Evolutionary conservation across 768 basidiomycete species (phyloP).

Genomic region (Lepiota venenata): DNA sequence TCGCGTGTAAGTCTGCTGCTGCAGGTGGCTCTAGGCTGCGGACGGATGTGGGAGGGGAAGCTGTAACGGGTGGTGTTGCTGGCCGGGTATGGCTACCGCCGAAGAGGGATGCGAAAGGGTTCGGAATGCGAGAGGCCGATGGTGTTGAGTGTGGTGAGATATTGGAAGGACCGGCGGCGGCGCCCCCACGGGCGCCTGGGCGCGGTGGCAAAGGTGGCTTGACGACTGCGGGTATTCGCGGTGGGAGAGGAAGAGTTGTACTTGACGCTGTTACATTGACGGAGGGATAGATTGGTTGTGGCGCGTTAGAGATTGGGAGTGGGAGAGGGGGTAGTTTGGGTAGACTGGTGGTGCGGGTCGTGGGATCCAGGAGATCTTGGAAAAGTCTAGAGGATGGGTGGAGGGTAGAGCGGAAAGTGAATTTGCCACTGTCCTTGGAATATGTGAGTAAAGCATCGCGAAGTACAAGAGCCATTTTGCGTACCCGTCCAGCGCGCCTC

Average conservation of each 20-base stretch:
- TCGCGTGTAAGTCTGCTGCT: slow-evolving; percentile 23
- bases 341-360: slow-evolving; percentile 28
- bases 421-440: slow-evolving; percentile 27
- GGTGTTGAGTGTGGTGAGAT: slow-evolving; percentile 12
- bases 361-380: slow-evolving; percentile 33
- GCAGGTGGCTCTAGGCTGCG: slow-evolving; percentile 26
- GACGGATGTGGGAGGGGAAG: slow-evolving; percentile 26
- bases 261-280: slow-evolving; percentile 41
- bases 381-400: slow-evolving; percentile 39
- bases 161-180: slow-evolving; percentile 9
- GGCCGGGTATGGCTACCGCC: slow-evolving; percentile 27
- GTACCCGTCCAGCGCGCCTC: slow-evolving; percentile 66
- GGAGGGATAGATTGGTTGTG: slow-evolving; percentile 42
- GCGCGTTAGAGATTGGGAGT: slow-evolving; percentile 23
- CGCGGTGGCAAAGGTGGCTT: slow-evolving; percentile 41
- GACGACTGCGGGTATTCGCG: slow-evolving; percentile 32
- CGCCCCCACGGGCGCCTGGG: slow-evolving; percentile 25
- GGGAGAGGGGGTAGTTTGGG: slow-evolving; percentile 55
- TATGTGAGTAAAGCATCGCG: slow-evolving; percentile 7
- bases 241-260: slow-evolving; percentile 45
- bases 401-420: slow-evolving; percentile 42
- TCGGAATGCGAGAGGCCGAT: slow-evolving; percentile 55
- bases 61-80: not conserved
- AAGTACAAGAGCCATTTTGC: slow-evolving; percentile 17
- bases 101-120: slow-evolving; percentile 83